phyloP scores from a whole-genome alignment of 2,329 filamentous ascomycete genomes.

The Exutisphaerella laricina region DNA sequence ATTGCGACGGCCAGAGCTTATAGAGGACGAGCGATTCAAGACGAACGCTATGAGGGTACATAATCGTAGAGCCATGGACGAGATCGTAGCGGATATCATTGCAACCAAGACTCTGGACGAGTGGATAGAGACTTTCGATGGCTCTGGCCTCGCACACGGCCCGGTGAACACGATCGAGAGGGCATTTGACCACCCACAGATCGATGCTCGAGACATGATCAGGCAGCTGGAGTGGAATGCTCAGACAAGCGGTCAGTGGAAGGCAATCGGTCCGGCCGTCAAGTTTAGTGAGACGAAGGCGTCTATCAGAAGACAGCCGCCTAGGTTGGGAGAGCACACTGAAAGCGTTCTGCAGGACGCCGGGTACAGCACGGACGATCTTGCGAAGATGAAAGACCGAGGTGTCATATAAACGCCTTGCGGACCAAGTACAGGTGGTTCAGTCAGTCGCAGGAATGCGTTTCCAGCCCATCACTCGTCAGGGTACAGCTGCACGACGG shows the following conservation, averaged over 20 bases:
- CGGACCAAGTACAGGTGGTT: too few species aligned
- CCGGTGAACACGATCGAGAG: slow-evolving; percentile 40
- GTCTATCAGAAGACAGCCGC: slow-evolving; percentile 2
- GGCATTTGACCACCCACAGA: slow-evolving; percentile 40
- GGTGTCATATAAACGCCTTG: too few species aligned
- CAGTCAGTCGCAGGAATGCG: too few species aligned
- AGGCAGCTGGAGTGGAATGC: slow-evolving; percentile 18
- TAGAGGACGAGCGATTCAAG: slow-evolving; percentile 20
- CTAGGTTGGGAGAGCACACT: slow-evolving; percentile 5
- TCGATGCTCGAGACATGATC: slow-evolving; percentile 28
- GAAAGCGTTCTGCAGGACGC: slow-evolving; percentile 1
- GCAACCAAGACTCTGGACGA: slow-evolving; percentile 32
- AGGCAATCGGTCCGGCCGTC: slow-evolving; percentile 21
- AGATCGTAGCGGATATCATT: slow-evolving; percentile 31
- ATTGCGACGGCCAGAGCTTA: slow-evolving; percentile 15
- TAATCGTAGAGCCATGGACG: slow-evolving; percentile 27
- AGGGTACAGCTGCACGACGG: too few species aligned
- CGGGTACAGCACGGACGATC: neutral
- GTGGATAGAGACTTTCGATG: slow-evolving; percentile 36
- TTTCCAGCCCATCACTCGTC: too few species aligned
- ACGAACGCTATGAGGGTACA: slow-evolving; percentile 22
- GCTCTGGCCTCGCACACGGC: slow-evolving; percentile 40
- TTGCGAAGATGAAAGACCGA: neutral
- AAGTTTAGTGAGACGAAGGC: slow-evolving; percentile 6
- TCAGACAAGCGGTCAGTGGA: slow-evolving; percentile 22